Conservation (phyloP, 306 rosid species). For the Gastrolobium bilobum region DNA sequence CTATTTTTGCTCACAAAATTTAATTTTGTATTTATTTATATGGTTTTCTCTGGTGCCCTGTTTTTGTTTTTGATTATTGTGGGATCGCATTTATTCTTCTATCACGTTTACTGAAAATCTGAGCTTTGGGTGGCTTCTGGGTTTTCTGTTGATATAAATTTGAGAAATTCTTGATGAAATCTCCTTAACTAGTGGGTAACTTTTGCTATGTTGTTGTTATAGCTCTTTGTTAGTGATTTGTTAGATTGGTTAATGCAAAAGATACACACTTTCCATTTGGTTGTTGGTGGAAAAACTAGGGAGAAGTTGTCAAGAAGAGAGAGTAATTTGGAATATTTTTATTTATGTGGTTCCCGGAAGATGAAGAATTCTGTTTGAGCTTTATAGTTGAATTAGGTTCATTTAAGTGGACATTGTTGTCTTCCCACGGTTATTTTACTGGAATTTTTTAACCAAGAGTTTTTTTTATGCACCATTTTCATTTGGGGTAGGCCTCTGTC, state of each 20-base stretch:
- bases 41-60: conserved; percentile 41
- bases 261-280: conserved; percentile 31
- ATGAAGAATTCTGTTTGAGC: conserved; percentile 41
- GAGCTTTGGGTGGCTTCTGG: conserved; percentile 51
- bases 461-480: conserved; percentile 44
- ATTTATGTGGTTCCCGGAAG: conserved; percentile 13
- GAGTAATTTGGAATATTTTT: conserved; percentile 43
- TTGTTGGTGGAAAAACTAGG: conserved; percentile 43
- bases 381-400: conserved; percentile 42
- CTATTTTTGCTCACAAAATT: conserved; percentile 34
- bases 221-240: conserved; percentile 27
- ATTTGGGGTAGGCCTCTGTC: conserved; percentile 27
- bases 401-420: conserved; percentile 38
- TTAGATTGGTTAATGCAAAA: conserved; percentile 45
- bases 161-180: conserved; percentile 48
- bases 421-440: conserved; percentile 26
- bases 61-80: conserved; percentile 42
- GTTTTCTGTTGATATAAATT: conserved; percentile 42
- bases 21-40: neutral
- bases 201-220: conserved; percentile 38
- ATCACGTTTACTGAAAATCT: conserved; percentile 41
- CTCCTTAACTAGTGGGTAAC: conserved; percentile 5
- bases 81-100: conserved; percentile 45
- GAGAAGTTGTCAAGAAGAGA: conserved; percentile 33
- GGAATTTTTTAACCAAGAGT: conserved; percentile 19